These are phyloP conservation scores for Sisymbrium irio DNA, from an alignment of 345 rosid genomes.

Conservation along the genomic window DNA sequence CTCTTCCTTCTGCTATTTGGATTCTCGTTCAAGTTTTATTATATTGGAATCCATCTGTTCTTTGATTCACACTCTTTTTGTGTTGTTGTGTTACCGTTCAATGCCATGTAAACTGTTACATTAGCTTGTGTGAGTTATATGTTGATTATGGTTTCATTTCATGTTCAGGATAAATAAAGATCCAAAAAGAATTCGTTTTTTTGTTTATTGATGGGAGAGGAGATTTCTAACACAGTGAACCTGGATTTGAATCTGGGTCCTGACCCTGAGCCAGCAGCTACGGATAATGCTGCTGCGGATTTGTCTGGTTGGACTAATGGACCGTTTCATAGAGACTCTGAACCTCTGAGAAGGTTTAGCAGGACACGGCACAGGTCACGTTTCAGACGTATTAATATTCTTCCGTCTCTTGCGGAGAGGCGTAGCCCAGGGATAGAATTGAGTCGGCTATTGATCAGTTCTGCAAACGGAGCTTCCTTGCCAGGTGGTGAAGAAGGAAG, in stretches of 20 bases:
- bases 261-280: constrained; percentile 48
- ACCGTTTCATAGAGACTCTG: constrained; percentile 42
- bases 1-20: background rate
- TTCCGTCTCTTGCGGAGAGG: constrained; percentile 38
- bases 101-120: background rate
- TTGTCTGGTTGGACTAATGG: constrained; percentile 43
- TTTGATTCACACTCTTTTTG: background rate
- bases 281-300: constrained; percentile 11
- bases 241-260: constrained; percentile 91
- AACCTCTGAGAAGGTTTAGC: constrained; percentile 48
- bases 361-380: constrained; percentile 40
- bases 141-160: constrained; percentile 13
- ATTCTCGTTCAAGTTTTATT: background rate
- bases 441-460: constrained; percentile 35
- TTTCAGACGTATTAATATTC: constrained; percentile 40
- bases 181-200: background rate
- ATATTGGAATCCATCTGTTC: background rate
- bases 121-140: background rate
- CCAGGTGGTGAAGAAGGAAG: constrained; percentile 88
- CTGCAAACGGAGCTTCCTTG: constrained; percentile 40
- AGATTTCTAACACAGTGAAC: constrained; percentile 64
- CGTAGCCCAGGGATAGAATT: constrained; percentile 41
- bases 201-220: constrained; percentile 54
- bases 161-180: constrained; percentile 14
- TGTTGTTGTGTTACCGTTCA: background rate